Evolutionary conservation across 352 stramenopile species (phyloP).

Genomic region (Phytophthora nicotianae): DNA sequence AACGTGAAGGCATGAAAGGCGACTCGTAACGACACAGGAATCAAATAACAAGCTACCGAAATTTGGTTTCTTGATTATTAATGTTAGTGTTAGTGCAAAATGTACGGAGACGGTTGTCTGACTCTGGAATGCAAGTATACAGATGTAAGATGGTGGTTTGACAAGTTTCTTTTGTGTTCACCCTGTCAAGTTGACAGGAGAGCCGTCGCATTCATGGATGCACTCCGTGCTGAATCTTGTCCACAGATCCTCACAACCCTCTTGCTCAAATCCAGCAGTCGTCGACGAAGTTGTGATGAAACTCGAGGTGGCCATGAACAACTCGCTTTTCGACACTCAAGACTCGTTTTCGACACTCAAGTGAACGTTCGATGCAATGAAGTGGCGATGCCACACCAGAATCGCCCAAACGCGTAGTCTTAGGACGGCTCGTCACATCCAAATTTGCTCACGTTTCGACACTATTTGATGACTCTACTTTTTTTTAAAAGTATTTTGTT

Average conservation of each 20-base stretch:
- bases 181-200: slow-evolving; percentile 14
- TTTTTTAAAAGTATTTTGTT: not conserved
- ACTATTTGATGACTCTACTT: too few species aligned
- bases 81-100: too few species aligned
- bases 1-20: not conserved
- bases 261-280: slow-evolving; percentile 19
- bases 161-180: slow-evolving; percentile 36
- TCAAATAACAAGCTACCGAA: not conserved
- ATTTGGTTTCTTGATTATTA: too few species aligned
- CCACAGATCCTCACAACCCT: slow-evolving; percentile 15
- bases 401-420: not conserved
- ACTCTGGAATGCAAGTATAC: slow-evolving; percentile 14
- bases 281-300: slow-evolving; percentile 12
- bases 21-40: slow-evolving; percentile 5
- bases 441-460: not conserved
- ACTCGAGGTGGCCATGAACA: not conserved
- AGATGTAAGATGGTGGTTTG: not conserved
- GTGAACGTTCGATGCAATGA: not conserved
- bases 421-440: not conserved
- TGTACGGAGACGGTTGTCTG: slow-evolving; percentile 15
- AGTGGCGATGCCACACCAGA: not conserved
- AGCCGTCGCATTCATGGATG: slow-evolving; percentile 14
- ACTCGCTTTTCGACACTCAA: not conserved
- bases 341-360: not conserved
- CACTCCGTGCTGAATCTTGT: slow-evolving; percentile 21